Percentiles rank a stretch among this genome's conserved stretches.
Evolutionary conservation across 768 basidiomycete species (phyloP).

Genomic region (Botryobasidium botryosum): DNA sequence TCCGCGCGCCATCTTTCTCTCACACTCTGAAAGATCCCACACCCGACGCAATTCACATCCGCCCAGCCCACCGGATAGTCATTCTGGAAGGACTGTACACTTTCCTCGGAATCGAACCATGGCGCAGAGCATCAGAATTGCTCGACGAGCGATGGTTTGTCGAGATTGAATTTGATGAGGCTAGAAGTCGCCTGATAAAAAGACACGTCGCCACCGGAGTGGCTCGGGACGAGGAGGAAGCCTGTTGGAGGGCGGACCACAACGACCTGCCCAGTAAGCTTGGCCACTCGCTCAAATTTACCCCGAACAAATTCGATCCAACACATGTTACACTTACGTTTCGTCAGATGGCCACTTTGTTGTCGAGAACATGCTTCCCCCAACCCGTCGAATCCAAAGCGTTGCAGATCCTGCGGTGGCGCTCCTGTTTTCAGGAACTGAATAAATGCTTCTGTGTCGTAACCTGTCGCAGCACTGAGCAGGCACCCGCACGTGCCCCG

Average conservation of each 20-base stretch:
- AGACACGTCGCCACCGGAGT: slow-evolving; percentile 71
- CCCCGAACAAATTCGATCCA: not conserved
- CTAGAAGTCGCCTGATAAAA: slow-evolving; percentile 40
- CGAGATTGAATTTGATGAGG: slow-evolving; percentile 36
- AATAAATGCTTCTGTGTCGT: not conserved
- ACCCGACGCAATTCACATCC: slow-evolving; percentile 38
- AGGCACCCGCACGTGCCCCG: too few species aligned
- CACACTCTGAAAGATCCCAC: slow-evolving; percentile 79
- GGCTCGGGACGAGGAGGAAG: slow-evolving; percentile 44
- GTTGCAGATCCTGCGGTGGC: slow-evolving; percentile 23
- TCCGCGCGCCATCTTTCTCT: slow-evolving; percentile 66
- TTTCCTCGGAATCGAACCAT: slow-evolving; percentile 54
- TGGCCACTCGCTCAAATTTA: not conserved
- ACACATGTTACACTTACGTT: not conserved
- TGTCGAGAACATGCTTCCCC: slow-evolving; percentile 23
- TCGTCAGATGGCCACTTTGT: slow-evolving; percentile 30
- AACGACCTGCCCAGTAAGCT: slow-evolving; percentile 62
- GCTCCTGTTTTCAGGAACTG: not conserved
- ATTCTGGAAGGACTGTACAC: slow-evolving; percentile 85
- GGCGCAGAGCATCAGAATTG: slow-evolving; percentile 43
- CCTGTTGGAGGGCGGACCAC: slow-evolving; percentile 49
- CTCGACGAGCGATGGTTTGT: slow-evolving; percentile 74
- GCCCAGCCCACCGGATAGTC: slow-evolving; percentile 53
- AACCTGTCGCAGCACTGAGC: too few species aligned
- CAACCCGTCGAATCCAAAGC: slow-evolving; percentile 27